These are phyloP conservation scores for Scalesia atractyloides DNA, from an alignment of 129 eudicot genomes.

Conservation along the genomic window DNA sequence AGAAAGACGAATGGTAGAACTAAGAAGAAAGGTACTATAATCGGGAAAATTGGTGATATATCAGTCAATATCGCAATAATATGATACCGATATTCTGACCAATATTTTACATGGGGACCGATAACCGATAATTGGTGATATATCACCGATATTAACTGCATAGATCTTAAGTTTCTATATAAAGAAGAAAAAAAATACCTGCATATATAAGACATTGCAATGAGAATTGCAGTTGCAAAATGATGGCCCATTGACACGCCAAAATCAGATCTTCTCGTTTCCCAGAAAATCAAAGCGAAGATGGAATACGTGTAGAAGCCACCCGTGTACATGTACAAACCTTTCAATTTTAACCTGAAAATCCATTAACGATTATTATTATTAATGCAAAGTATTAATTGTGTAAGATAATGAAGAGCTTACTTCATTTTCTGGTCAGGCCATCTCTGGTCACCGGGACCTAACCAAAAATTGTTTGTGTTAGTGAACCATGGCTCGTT, in stretches of 20 bases:
- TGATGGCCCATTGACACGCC: conserved; percentile 99
- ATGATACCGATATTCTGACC: no score
- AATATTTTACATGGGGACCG: no score
- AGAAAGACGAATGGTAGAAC: no score
- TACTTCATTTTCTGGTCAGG: conserved; percentile 83
- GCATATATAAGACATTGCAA: conserved; percentile 70
- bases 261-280: conserved; percentile 94
- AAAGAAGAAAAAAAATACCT: conserved; percentile 37
- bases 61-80: no score
- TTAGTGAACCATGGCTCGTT: conserved; percentile 91
- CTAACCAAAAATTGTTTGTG: conserved; percentile 77
- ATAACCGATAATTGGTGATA: no score
- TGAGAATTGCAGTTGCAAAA: conserved; percentile 75
- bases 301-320: conserved; percentile 92
- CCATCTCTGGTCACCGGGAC: conserved; percentile 89
- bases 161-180: not conserved
- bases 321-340: conserved; percentile 75
- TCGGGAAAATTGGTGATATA: no score
- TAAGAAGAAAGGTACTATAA: no score
- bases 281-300: conserved; percentile 94
- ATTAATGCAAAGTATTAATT: not conserved
- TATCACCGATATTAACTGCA: no score
- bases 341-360: conserved; percentile 84
- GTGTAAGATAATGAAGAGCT: conserved; percentile 16
- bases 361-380: conserved; percentile 1